A percentile compares a stretch with the other conserved stretches of the same genome.
These are phyloP conservation scores for Mrakia frigida DNA, from an alignment of 768 basidiomycete genomes.

Conservation along the genomic window DNA sequence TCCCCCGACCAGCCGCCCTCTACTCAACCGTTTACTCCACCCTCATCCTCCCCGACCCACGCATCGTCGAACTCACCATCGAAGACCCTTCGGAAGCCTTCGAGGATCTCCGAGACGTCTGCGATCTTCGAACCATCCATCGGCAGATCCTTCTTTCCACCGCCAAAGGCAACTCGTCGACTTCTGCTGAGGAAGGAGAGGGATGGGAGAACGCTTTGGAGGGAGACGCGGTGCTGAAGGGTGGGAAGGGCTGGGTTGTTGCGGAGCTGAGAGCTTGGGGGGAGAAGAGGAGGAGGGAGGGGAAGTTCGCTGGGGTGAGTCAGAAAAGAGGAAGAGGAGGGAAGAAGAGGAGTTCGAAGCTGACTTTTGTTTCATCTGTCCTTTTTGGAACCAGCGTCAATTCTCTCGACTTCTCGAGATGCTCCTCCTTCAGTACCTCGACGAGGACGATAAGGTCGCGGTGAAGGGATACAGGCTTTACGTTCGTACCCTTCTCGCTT, in stretches of 20 bases:
- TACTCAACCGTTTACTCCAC: constrained; percentile 23
- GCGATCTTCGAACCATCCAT: constrained; percentile 76
- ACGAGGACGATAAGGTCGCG: constrained; percentile 55
- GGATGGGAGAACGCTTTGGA: constrained; percentile 54
- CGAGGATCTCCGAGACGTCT: constrained; percentile 89
- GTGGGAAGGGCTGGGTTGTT: constrained; percentile 52
- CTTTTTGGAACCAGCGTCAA: constrained; percentile 63
- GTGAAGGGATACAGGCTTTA: constrained; percentile 65
- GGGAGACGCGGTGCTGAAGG: background rate
- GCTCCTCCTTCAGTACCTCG: constrained; percentile 68
- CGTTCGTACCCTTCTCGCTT: background rate
- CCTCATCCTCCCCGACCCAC: background rate
- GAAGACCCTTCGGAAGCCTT: constrained; percentile 98
- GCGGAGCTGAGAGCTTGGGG: constrained; percentile 38
- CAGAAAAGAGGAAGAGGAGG: background rate
- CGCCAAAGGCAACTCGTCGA: constrained; percentile 55
- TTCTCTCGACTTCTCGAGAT: constrained; percentile 89
- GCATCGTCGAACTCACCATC: constrained; percentile 46
- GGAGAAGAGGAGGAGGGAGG: constrained; percentile 66
- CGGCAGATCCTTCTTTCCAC: constrained; percentile 46
- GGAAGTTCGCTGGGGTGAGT: constrained; percentile 83
- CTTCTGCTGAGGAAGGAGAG: constrained; percentile 39
- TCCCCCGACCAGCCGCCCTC: constrained; percentile 9
- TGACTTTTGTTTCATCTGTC: background rate
- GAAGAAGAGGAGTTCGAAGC: background rate